These are phyloP conservation scores for Zygotorulaspora danielsina DNA, from an alignment of 805 yeast species.

Conservation along the genomic window DNA sequence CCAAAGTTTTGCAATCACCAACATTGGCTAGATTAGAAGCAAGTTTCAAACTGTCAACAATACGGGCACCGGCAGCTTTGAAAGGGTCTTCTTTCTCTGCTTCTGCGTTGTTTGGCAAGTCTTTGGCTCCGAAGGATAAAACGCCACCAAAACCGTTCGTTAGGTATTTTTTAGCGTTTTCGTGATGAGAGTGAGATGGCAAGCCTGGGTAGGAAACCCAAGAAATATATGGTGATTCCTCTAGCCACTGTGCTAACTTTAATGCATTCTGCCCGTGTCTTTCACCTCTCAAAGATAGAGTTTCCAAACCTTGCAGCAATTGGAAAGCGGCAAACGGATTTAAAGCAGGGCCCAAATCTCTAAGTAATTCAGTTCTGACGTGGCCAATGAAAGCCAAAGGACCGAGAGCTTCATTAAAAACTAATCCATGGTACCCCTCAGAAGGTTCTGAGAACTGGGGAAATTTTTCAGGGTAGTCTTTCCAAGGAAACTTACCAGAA, in stretches of 20 bases:
- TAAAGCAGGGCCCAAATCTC: conserved; percentile 88
- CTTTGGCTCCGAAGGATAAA: conserved; percentile 83
- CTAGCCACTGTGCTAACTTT: conserved; percentile 72
- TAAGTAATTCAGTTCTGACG: conserved; percentile 74
- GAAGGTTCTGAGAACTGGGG: conserved; percentile 91
- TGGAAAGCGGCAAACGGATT: conserved; percentile 88
- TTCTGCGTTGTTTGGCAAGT: conserved; percentile 36
- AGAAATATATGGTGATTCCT: conserved; percentile 64
- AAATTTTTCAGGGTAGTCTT: conserved; percentile 74
- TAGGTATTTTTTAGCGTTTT: conserved; percentile 77
- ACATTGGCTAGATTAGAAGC: conserved; percentile 95
- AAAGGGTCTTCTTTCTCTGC: conserved; percentile 55
- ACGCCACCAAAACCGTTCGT: conserved; percentile 81
- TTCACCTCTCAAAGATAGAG: conserved; percentile 88
- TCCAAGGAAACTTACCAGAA: conserved; percentile 91
- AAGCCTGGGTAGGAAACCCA: conserved; percentile 95
- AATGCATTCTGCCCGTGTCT: conserved; percentile 84
- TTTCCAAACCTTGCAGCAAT: conserved; percentile 87
- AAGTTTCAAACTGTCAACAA: conserved; percentile 77
- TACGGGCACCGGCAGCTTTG: conserved; percentile 72
- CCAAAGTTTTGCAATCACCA: conserved; percentile 93
- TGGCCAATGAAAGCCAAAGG: conserved; percentile 73
- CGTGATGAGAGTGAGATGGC: conserved; percentile 70
- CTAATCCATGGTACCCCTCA: conserved; percentile 89
- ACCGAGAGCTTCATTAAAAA: conserved; percentile 78